phyloP scores from a whole-genome alignment of 139 green algal genomes.

The Haematococcus lacustris region DNA sequence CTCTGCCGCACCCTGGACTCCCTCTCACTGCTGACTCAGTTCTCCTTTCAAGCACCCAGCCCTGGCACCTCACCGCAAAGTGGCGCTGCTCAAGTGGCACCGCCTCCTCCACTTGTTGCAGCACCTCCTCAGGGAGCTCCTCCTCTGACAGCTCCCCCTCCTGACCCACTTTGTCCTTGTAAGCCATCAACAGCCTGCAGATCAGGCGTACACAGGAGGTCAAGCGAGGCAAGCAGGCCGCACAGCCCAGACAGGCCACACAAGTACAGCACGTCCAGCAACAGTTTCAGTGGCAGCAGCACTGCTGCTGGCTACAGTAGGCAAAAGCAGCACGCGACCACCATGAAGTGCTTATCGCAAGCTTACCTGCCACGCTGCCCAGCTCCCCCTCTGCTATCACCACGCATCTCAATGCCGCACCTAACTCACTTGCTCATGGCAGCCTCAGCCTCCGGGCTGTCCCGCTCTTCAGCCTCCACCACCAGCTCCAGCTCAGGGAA shows the following conservation, averaged over 20 bases:
- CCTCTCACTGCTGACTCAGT: too few relatives aligned
- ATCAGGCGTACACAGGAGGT: neutral
- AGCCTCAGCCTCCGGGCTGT: conserved; percentile 26
- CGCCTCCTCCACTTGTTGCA: conserved; percentile 50
- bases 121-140: conserved; percentile 52
- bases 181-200: conserved; percentile 39
- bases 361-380: neutral
- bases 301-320: neutral
- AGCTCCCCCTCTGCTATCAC: neutral
- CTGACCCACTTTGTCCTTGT: conserved; percentile 29
- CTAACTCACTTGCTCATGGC: conserved; percentile 25
- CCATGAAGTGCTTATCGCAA: neutral
- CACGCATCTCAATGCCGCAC: neutral
- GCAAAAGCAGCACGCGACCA: neutral
- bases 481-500: conserved; percentile 58
- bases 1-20: too few relatives aligned
- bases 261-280: neutral
- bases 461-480: conserved; percentile 62
- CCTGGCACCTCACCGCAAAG: conserved; percentile 39
- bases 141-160: conserved; percentile 56
- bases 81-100: conserved; percentile 28
- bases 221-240: neutral
- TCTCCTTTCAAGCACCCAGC: too few relatives aligned
- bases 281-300: neutral
- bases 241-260: neutral